Evolutionary conservation across 768 basidiomycete genomes (phyloP).

Genomic region (Suillus paluster): DNA sequence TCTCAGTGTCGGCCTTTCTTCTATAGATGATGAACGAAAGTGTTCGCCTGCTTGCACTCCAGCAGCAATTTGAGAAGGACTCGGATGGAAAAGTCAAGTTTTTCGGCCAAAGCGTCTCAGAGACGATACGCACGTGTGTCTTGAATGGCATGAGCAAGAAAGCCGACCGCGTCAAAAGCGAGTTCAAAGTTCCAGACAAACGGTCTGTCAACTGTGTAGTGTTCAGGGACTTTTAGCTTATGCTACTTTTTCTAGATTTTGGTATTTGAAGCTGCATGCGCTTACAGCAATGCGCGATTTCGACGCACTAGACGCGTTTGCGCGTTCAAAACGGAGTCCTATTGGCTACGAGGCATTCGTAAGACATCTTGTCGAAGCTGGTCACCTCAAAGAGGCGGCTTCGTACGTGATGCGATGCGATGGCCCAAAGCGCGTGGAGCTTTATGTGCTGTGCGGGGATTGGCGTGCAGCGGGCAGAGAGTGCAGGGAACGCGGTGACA

Average conservation of each 20-base stretch:
- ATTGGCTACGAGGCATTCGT: conserved; percentile 96
- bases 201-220: conserved; percentile 52
- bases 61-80: conserved; percentile 90
- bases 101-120: conserved; percentile 84
- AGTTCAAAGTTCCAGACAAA: conserved; percentile 96
- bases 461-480: conserved; percentile 88
- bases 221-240: background rate
- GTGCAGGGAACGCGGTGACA: conserved; percentile 89
- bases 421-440: conserved; percentile 75
- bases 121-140: conserved; percentile 81
- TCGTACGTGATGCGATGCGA: conserved; percentile 86
- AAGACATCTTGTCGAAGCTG: conserved; percentile 73
- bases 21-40: conserved; percentile 91
- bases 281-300: conserved; percentile 83
- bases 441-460: conserved; percentile 90
- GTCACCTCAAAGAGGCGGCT: conserved; percentile 76
- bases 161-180: conserved; percentile 86
- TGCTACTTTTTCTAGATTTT: conserved; percentile 62
- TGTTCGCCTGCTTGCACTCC: conserved; percentile 71
- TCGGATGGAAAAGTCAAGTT: conserved; percentile 76
- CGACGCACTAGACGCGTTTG: conserved; percentile 83
- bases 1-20: background rate
- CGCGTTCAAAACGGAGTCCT: conserved; percentile 86
- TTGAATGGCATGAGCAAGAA: conserved; percentile 81
- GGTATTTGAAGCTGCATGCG: conserved; percentile 90